These are phyloP conservation scores for Theileria annulata DNA, from an alignment of 169 alveolate genomes.

Conservation along the genomic window DNA sequence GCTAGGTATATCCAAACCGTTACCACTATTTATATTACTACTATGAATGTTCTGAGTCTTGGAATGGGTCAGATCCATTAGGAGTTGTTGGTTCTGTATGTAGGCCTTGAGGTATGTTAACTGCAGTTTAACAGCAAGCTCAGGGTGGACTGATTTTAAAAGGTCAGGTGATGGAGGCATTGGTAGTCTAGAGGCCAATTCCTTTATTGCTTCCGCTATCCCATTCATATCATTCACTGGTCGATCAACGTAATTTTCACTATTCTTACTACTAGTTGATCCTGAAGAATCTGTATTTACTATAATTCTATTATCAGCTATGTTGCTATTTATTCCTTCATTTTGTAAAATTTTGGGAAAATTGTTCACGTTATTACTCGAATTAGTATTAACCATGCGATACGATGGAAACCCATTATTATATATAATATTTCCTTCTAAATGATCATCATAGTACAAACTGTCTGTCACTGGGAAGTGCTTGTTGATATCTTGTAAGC, in stretches of 20 bases:
- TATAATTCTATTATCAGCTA: background rate
- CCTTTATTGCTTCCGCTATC: slow-evolving; percentile 57
- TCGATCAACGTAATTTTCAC: background rate
- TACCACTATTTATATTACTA: background rate
- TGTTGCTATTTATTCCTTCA: background rate
- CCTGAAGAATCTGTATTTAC: background rate
- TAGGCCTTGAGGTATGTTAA: slow-evolving; percentile 58
- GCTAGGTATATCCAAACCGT: slow-evolving; percentile 3
- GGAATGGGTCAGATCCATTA: slow-evolving; percentile 33
- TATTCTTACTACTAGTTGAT: background rate
- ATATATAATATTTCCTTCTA: background rate
- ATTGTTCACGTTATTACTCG: background rate
- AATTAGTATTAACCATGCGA: slow-evolving; percentile 6
- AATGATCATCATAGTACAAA: background rate
- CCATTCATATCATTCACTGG: slow-evolving; percentile 13
- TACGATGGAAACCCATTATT: slow-evolving; percentile 1
- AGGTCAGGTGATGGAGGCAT: slow-evolving; percentile 57
- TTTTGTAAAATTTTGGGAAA: background rate
- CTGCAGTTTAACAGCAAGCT: slow-evolving; percentile 54
- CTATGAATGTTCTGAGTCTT: background rate
- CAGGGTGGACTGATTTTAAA: slow-evolving; percentile 43
- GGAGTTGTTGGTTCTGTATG: slow-evolving; percentile 62
- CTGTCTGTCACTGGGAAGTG: background rate
- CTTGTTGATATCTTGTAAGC: background rate
- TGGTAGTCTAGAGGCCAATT: slow-evolving; percentile 49